These are phyloP conservation scores for Rachicladosporium sp. DNA, from an alignment of 2,329 filamentous ascomycete species.

Conservation along the genomic window DNA sequence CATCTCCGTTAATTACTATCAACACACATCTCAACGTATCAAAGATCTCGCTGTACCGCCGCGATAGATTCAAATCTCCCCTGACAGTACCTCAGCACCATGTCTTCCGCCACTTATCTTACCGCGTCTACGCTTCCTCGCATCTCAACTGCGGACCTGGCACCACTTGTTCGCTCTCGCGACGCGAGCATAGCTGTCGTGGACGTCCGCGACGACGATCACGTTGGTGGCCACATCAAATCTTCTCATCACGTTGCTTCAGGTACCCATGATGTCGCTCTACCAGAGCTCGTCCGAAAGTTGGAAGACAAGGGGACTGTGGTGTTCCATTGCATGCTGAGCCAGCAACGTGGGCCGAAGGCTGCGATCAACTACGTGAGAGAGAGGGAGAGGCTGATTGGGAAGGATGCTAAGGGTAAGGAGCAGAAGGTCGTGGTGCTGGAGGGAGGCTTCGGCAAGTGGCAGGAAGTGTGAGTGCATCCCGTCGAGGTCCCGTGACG, in stretches of 20 bases:
- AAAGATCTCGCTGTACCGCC: too few relatives aligned
- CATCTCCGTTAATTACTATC: too few relatives aligned
- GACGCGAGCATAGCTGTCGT: constrained; percentile 52
- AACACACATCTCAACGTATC: too few relatives aligned
- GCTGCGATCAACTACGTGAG: constrained; percentile 71
- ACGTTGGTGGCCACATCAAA: constrained; percentile 81
- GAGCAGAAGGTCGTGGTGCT: constrained; percentile 68
- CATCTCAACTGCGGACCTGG: constrained; percentile 58
- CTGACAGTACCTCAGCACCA: too few relatives aligned
- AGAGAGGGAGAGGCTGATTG: constrained; percentile 48
- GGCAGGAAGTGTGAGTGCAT: constrained; percentile 59
- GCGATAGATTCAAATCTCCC: too few relatives aligned
- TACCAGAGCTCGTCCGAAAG: constrained; percentile 71
- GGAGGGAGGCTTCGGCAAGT: constrained; percentile 72
- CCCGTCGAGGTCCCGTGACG: too few relatives aligned
- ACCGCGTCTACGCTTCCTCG: constrained; percentile 42
- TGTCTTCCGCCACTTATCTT: too few relatives aligned
- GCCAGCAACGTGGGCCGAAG: constrained; percentile 76
- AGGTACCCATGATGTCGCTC: constrained; percentile 56
- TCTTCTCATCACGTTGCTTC: constrained; percentile 66
- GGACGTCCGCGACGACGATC: constrained; percentile 83
- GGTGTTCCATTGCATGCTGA: constrained; percentile 88
- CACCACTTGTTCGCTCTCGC: constrained; percentile 40
- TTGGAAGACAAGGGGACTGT: constrained; percentile 69
- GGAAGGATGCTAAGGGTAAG: constrained; percentile 18